Conservation (phyloP, 177 flowering plant genomes). For the Vitis hybrid region DNA sequence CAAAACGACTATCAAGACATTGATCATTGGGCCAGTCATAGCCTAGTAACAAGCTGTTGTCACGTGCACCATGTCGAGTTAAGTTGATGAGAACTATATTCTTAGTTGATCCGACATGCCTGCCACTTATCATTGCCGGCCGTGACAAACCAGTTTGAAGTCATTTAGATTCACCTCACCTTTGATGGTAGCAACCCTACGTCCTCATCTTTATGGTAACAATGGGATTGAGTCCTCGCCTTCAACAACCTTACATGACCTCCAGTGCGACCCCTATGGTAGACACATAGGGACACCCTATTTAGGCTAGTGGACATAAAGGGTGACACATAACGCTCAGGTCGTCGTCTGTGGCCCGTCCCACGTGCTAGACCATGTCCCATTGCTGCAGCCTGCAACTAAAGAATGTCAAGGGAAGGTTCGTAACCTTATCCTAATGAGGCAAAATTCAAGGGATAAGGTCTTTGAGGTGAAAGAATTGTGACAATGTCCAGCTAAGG, state of each 20-base stretch:
- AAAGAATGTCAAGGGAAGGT: constrained; percentile 8
- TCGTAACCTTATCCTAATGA: constrained; percentile 1
- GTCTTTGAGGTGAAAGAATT: neutral
- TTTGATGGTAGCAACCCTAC: neutral
- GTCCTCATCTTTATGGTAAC: neutral
- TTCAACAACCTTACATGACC: neutral
- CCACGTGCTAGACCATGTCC: constrained; percentile 15
- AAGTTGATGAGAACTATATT: neutral
- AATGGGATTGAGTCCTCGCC: neutral
- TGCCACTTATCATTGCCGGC: constrained; percentile 10
- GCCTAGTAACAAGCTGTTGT: neutral
- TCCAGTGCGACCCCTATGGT: constrained; percentile 1
- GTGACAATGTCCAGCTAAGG: too few relatives aligned
- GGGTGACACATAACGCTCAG: constrained; percentile 2
- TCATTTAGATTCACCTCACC: constrained; percentile 2
- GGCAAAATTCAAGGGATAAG: neutral
- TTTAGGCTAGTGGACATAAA: neutral
- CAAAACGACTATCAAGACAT: too few relatives aligned
- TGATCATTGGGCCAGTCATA: neutral
- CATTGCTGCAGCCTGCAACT: neutral
- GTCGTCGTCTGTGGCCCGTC: neutral
- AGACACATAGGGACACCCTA: neutral
- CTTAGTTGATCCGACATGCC: constrained; percentile 13
- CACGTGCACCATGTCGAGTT: constrained; percentile 16
- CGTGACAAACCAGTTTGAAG: neutral